Evolutionary conservation across 345 rosid genomes (phyloP).

Genomic region (Abelmoschus esculentus): DNA sequence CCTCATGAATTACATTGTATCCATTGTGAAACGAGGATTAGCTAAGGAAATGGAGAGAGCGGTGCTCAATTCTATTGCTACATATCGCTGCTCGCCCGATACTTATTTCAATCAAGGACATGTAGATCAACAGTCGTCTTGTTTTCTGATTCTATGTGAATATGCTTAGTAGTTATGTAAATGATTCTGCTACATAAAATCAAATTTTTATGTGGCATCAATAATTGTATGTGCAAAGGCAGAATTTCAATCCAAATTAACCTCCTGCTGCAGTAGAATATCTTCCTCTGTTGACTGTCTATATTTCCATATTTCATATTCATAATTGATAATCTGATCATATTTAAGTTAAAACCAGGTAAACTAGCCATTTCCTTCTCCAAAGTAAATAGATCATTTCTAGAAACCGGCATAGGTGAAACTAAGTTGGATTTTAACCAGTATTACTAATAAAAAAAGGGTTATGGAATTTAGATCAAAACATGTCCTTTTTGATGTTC

Average conservation of each 20-base stretch:
- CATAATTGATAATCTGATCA: neutral
- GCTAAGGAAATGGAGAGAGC: neutral
- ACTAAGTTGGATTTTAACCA: neutral
- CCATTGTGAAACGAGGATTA: neutral
- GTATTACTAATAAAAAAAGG: neutral
- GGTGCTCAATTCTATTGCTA: neutral
- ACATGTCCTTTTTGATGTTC: neutral
- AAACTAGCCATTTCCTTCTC: neutral
- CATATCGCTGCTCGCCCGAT: neutral
- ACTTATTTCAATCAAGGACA: neutral
- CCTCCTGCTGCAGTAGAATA: neutral
- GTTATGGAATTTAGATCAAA: neutral
- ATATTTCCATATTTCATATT: neutral
- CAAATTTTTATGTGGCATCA: neutral
- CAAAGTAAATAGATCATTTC: neutral
- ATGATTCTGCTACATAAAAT: neutral
- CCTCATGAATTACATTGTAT: constrained; percentile 8
- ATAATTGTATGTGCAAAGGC: neutral
- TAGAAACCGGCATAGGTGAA: neutral
- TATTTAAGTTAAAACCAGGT: neutral
- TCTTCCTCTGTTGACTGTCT: neutral
- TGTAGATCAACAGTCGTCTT: neutral
- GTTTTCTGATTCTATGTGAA: neutral
- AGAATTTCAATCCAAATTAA: neutral
- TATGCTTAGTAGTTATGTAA: neutral